phyloP scores from a whole-genome alignment of 352 stramenopile species.

The Phytophthora nicotianae region DNA sequence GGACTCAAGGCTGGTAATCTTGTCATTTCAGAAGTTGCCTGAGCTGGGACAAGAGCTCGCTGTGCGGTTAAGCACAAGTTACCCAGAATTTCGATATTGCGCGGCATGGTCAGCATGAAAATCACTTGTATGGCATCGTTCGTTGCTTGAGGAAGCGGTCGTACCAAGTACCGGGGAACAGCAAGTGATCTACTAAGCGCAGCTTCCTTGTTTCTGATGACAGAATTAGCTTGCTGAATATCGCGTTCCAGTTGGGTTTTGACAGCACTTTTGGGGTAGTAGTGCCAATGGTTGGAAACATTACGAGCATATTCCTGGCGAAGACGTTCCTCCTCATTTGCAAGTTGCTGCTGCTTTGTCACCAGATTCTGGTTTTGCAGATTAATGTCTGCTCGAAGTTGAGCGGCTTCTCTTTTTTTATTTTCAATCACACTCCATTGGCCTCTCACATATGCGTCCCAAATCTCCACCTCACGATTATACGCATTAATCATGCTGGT shows the following conservation, averaged over 20 bases:
- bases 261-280: background rate
- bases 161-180: background rate
- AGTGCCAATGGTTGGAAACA: background rate
- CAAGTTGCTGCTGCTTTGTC: background rate
- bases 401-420: background rate
- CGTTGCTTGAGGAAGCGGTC: constrained; percentile 8
- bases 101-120: constrained; percentile 11
- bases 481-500: constrained; percentile 14
- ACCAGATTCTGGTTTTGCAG: background rate
- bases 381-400: background rate
- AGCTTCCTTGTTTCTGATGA: background rate
- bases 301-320: background rate
- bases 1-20: background rate
- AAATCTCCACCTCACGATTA: constrained; percentile 15
- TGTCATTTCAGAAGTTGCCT: background rate
- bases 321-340: background rate
- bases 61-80: constrained; percentile 7
- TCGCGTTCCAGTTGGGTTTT: background rate
- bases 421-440: background rate
- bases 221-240: background rate
- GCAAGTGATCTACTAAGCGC: background rate
- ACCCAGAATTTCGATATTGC: constrained; percentile 6
- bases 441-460: constrained; percentile 14
- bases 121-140: constrained; percentile 5
- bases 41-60: background rate